Conservation (phyloP, 176 grass and related monocot genomes). For the Oryza nivara region DNA sequence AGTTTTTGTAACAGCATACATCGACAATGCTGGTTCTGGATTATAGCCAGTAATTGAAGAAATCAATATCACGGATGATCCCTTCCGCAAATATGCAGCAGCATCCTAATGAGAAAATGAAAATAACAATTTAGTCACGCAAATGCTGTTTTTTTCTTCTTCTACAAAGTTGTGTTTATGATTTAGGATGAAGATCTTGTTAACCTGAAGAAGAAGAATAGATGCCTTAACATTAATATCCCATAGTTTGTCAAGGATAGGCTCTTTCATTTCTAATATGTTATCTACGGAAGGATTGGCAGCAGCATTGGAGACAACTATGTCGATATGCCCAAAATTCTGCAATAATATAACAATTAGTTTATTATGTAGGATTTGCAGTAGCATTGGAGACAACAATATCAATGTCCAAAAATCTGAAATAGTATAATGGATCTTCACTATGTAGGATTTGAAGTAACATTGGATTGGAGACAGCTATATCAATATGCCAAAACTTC, state of each 20-base stretch:
- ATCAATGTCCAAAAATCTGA: constrained; percentile 89
- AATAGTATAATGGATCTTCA: constrained; percentile 32
- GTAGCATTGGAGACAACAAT: constrained; percentile 90
- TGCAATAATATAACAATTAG: constrained; percentile 37
- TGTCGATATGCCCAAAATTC: constrained; percentile 91
- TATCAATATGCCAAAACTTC: not conserved
- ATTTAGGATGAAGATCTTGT: constrained; percentile 17
- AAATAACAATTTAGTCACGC: not conserved
- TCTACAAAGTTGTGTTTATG: constrained; percentile 12
- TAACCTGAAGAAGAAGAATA: constrained; percentile 86
- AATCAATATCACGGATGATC: constrained; percentile 90
- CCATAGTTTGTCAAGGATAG: constrained; percentile 93
- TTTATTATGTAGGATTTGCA: constrained; percentile 63
- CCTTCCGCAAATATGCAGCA: constrained; percentile 63
- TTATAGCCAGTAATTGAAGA: constrained; percentile 90
- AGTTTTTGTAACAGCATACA: constrained; percentile 99
- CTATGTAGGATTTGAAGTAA: constrained; percentile 9
- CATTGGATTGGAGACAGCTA: not conserved
- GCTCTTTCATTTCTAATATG: constrained; percentile 80
- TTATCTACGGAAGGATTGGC: constrained; percentile 75
- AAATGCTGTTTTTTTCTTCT: not conserved
- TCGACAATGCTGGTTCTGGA: constrained; percentile 60
- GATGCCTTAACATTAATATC: constrained; percentile 94
- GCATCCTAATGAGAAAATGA: constrained; percentile 58
- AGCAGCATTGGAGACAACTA: constrained; percentile 92